Evolutionary conservation across 2,329 filamentous ascomycete genomes (phyloP).

Genomic region (Venturia asperata): DNA sequence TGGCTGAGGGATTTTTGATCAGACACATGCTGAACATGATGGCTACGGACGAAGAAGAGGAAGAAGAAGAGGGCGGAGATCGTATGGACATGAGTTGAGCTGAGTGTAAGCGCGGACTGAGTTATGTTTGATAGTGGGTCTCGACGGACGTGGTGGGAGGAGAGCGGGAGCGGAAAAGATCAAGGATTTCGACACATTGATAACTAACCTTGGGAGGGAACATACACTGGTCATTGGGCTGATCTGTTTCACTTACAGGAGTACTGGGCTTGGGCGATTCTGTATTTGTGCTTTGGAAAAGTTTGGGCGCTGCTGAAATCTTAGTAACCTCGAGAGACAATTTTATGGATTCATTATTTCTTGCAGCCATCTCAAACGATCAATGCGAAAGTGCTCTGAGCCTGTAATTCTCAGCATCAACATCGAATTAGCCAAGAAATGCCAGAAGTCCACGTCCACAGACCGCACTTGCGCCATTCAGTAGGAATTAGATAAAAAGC

Average conservation of each 20-base stretch:
- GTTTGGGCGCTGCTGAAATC: background rate
- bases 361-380: background rate
- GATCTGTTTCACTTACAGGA: background rate
- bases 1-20: background rate
- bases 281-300: background rate
- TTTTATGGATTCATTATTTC: too few relatives aligned
- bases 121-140: background rate
- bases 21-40: background rate
- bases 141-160: background rate
- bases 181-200: background rate
- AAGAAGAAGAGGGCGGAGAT: background rate
- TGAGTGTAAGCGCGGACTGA: background rate
- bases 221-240: too few relatives aligned
- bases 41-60: background rate
- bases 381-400: background rate
- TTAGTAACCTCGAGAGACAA: background rate
- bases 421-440: too few relatives aligned
- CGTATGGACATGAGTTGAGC: constrained; percentile 1
- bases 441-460: too few relatives aligned
- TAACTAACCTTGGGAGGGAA: background rate
- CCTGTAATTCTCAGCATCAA: too few relatives aligned
- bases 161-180: background rate
- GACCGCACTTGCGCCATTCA: too few relatives aligned
- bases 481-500: too few relatives aligned
- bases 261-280: background rate